These are phyloP conservation scores for Aspergillus ruber DNA, from an alignment of 2,329 filamentous ascomycete species.

Conservation along the genomic window DNA sequence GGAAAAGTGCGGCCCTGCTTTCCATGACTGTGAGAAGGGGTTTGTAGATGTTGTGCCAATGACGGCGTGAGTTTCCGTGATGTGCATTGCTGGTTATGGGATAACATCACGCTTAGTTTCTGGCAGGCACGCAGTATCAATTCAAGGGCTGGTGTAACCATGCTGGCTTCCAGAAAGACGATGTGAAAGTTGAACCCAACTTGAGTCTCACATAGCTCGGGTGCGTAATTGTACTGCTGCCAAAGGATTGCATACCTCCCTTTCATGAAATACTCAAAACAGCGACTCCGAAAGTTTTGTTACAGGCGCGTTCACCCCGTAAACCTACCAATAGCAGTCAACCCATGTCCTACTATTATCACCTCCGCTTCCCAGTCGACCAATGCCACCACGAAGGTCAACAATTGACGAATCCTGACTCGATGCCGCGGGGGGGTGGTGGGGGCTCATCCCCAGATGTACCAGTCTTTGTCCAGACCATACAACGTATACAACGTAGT, in stretches of 20 bases:
- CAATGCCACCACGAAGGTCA: neutral
- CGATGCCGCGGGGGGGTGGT: too few relatives aligned
- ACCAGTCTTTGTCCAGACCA: neutral
- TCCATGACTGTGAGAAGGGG: neutral
- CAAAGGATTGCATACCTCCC: too few relatives aligned
- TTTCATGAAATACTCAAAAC: too few relatives aligned
- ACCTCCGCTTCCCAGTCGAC: neutral
- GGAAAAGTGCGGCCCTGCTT: neutral
- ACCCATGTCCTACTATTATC: neutral
- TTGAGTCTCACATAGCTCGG: too few relatives aligned
- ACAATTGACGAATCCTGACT: neutral
- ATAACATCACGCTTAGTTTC: neutral
- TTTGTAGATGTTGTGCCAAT: neutral
- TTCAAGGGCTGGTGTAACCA: too few relatives aligned
- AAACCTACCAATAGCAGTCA: neutral
- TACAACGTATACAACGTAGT: neutral
- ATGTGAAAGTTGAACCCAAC: too few relatives aligned
- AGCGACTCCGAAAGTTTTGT: neutral
- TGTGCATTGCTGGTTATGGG: neutral
- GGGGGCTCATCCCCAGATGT: neutral
- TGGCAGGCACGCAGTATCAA: neutral
- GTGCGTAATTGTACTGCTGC: too few relatives aligned
- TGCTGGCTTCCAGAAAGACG: too few relatives aligned
- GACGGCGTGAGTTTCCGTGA: neutral
- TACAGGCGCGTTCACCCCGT: neutral